A percentile compares a stretch with the other conserved stretches of the same genome.
These are phyloP conservation scores for Triangularia setosa DNA, from an alignment of 2,329 filamentous ascomycete species.

Conservation along the genomic window DNA sequence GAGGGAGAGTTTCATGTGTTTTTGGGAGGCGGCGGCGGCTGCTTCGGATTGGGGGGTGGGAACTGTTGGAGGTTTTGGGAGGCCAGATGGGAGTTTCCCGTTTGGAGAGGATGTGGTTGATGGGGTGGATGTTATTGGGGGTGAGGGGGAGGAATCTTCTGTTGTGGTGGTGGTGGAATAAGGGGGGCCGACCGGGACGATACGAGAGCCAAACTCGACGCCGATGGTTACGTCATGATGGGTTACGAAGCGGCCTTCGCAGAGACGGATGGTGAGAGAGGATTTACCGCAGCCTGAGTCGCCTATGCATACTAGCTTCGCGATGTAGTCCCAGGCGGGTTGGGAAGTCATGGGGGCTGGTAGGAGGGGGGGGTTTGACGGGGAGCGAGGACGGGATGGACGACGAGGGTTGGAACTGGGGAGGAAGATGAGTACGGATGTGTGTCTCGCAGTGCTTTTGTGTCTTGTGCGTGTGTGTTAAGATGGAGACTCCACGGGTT, in stretches of 20 bases:
- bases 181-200: constrained; percentile 22
- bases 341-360: constrained; percentile 49
- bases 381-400: background rate
- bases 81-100: constrained; percentile 34
- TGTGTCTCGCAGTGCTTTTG: background rate
- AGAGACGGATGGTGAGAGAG: constrained; percentile 87
- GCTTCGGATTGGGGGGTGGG: constrained; percentile 24
- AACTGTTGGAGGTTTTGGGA: constrained; percentile 47
- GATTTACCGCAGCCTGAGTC: constrained; percentile 97
- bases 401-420: background rate
- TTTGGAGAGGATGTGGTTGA: background rate
- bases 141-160: constrained; percentile 40
- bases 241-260: constrained; percentile 89
- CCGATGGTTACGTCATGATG: constrained; percentile 97
- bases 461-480: background rate
- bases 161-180: constrained; percentile 44
- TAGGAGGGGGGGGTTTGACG: constrained; percentile 1
- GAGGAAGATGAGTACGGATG: background rate
- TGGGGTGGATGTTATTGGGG: background rate
- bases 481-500: background rate
- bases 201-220: constrained; percentile 83
- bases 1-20: constrained; percentile 87
- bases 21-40: constrained; percentile 42
- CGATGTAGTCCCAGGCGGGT: constrained; percentile 95
- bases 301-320: constrained; percentile 96